A percentile compares a stretch with the other conserved stretches of the same genome.
Evolutionary conservation across 1,284 basidiomycete genomes (phyloP).

Genomic region (Microstroma glucosiphilum): DNA sequence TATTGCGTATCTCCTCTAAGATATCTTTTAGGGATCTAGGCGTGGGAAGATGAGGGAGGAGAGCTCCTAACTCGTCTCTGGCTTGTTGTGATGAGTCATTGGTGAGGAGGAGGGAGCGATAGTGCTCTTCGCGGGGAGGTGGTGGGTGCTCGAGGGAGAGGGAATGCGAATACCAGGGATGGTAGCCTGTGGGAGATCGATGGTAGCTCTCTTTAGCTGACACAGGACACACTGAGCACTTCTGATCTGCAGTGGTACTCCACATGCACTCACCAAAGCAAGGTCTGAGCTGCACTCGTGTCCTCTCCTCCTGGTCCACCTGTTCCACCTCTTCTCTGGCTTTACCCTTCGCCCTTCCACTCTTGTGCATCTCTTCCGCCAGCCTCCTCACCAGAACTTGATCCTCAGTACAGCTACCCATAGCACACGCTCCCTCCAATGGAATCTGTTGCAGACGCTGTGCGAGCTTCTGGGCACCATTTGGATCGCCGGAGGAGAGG

Average conservation of each 20-base stretch:
- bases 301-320: not conserved
- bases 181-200: no score
- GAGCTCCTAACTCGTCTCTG: conserved; percentile 19
- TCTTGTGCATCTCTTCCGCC: conserved; percentile 11
- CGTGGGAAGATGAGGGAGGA: conserved; percentile 30
- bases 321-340: not conserved
- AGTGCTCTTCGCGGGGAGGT: conserved; percentile 25
- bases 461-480: conserved; percentile 16
- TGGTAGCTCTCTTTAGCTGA: no score
- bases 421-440: conserved; percentile 26
- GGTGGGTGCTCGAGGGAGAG: conserved; percentile 28
- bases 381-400: conserved; percentile 33
- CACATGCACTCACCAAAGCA: conserved; percentile 29
- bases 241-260: no score
- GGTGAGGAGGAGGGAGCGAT: conserved; percentile 24
- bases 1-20: conserved; percentile 17
- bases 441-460: conserved; percentile 11
- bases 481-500: conserved; percentile 15
- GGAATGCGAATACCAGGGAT: conserved; percentile 43
- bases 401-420: conserved; percentile 39
- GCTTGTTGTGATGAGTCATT: not conserved
- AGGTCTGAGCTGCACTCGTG: conserved; percentile 22
- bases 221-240: no score
- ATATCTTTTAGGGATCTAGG: conserved; percentile 26
- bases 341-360: not conserved